These are phyloP conservation scores for Citrus cavaleriei DNA, from an alignment of 345 rosid species.

Conservation along the genomic window DNA sequence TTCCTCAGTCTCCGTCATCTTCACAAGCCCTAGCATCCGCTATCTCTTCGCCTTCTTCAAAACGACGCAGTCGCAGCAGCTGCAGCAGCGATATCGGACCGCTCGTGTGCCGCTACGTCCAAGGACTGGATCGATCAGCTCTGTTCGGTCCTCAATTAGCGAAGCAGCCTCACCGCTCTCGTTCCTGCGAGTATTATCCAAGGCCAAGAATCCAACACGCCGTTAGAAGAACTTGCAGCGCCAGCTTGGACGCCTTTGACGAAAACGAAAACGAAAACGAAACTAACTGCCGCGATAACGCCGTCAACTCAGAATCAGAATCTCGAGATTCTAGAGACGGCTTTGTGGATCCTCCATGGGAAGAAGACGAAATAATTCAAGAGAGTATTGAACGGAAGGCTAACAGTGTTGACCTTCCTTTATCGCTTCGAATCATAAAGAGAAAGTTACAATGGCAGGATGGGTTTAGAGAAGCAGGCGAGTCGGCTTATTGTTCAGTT, in stretches of 20 bases:
- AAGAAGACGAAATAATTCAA: conserved; percentile 31
- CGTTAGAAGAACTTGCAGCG: conserved; percentile 50
- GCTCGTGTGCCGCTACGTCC: conserved; percentile 30
- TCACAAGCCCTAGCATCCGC: conserved; percentile 61
- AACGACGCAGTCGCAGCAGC: conserved; percentile 28
- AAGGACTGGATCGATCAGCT: conserved; percentile 41
- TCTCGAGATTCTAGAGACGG: conserved; percentile 9
- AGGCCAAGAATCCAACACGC: conserved; percentile 21
- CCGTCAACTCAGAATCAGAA: conserved; percentile 15
- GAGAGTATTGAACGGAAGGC: conserved; percentile 78
- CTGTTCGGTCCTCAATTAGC: conserved; percentile 39
- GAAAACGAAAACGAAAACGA: conserved; percentile 14
- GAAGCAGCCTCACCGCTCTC: conserved; percentile 35
- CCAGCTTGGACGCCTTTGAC: conserved; percentile 47
- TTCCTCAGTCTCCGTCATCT: conserved; percentile 51
- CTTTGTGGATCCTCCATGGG: conserved; percentile 30
- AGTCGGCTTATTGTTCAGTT: conserved; percentile 63
- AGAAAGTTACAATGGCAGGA: conserved; percentile 75
- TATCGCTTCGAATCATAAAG: conserved; percentile 75
- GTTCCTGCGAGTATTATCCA: conserved; percentile 42
- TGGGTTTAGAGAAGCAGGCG: conserved; percentile 56
- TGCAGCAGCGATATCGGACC: conserved; percentile 15
- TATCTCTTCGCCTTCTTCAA: conserved; percentile 50
- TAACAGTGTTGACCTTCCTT: conserved; percentile 74
- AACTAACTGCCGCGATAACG: not conserved